Evolutionary conservation across 345 rosid species (phyloP).

Genomic region (Clausena lansium): DNA sequence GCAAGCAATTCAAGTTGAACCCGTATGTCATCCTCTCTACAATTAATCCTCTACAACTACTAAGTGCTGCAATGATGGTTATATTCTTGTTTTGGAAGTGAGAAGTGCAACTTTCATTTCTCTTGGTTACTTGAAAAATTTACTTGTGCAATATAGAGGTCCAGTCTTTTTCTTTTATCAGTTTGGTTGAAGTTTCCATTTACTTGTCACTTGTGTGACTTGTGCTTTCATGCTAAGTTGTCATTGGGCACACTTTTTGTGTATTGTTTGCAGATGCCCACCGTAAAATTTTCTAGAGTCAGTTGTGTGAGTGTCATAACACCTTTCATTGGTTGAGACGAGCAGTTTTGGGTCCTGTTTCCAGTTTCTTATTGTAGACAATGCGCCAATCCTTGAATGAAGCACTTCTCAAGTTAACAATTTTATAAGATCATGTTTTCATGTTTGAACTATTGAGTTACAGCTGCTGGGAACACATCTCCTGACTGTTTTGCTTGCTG

Average conservation of each 20-base stretch:
- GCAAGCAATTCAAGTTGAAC: constrained; percentile 98
- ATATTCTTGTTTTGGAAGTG: not conserved
- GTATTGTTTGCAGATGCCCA: not conserved
- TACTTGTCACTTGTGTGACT: not conserved
- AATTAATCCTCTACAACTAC: not conserved
- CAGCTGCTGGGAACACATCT: not conserved
- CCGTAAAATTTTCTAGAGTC: not conserved
- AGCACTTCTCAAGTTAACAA: not conserved
- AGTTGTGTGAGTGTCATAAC: not conserved
- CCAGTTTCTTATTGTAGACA: not conserved
- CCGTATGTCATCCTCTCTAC: constrained; percentile 50
- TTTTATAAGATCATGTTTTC: not conserved
- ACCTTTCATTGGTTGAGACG: not conserved
- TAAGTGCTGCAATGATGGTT: not conserved
- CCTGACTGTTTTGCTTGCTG: not conserved
- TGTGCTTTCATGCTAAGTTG: not conserved
- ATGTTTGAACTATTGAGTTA: not conserved
- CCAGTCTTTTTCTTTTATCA: not conserved
- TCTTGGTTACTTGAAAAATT: not conserved
- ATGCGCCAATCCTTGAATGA: not conserved
- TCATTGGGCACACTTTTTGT: not conserved
- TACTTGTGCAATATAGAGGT: not conserved
- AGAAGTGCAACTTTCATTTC: not conserved
- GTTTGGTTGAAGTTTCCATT: not conserved
- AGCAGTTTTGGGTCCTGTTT: not conserved